A percentile compares a stretch with the other conserved stretches of the same genome.
Evolutionary conservation across 257 asterid genomes (phyloP).

Genomic region (Penstemon newberryi): DNA sequence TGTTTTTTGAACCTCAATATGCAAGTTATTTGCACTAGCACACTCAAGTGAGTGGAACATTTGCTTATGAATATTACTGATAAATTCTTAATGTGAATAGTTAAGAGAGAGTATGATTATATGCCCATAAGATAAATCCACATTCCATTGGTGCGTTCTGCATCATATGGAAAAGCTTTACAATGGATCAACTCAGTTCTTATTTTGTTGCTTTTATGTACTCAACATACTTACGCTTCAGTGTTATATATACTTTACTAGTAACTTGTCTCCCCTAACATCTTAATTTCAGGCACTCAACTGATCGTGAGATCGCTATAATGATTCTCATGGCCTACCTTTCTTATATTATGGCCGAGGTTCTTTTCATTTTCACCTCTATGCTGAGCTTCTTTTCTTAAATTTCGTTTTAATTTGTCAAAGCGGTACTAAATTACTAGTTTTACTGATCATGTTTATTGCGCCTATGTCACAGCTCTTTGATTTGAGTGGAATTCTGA

Average conservation of each 20-base stretch:
- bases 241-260: background rate
- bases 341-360: conserved; percentile 72
- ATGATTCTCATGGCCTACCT: conserved; percentile 88
- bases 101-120: too few species aligned
- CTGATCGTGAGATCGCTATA: conserved; percentile 72
- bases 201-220: too few species aligned
- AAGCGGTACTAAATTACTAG: background rate
- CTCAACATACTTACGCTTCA: too few species aligned
- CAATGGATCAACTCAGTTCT: too few species aligned
- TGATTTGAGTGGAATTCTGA: conserved; percentile 70
- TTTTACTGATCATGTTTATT: conserved; percentile 10
- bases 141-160: too few species aligned
- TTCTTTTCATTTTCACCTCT: conserved; percentile 25
- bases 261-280: conserved; percentile 4
- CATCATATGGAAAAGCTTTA: too few species aligned
- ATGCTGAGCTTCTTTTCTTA: background rate
- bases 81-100: too few species aligned
- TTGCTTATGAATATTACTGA: too few species aligned
- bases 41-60: too few species aligned
- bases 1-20: too few species aligned
- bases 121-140: too few species aligned
- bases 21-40: background rate
- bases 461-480: conserved; percentile 47
- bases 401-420: background rate
- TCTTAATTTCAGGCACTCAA: conserved; percentile 62